Conservation (phyloP, 257 asterid species). For the Rehmannia glutinosa region DNA sequence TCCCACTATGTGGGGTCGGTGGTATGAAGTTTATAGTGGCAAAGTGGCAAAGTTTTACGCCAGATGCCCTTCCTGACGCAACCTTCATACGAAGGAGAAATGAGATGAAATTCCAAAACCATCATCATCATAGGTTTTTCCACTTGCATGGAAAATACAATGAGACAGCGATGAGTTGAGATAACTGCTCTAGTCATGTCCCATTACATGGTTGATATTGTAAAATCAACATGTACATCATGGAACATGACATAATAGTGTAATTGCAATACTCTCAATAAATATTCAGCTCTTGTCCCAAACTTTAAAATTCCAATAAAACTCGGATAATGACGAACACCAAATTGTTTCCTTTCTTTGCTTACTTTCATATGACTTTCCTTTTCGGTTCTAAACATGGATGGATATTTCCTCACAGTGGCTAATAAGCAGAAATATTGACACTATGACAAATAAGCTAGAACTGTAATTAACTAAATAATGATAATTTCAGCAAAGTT, state of each 20-base stretch:
- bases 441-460: background rate
- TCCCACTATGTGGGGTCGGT: too few species aligned
- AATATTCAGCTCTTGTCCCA: background rate
- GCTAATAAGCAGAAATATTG: background rate
- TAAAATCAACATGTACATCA: too few species aligned
- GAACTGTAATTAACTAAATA: background rate
- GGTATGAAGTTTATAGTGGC: too few species aligned
- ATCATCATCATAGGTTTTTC: too few species aligned
- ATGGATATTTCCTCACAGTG: background rate
- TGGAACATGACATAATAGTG: too few species aligned
- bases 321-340: background rate
- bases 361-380: background rate
- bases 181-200: too few species aligned
- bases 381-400: background rate
- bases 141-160: too few species aligned
- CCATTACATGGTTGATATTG: background rate
- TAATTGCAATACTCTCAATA: background rate
- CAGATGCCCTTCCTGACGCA: too few species aligned
- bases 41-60: too few species aligned
- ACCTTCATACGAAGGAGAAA: too few species aligned
- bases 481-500: slow-evolving; percentile 4
- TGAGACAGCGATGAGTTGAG: too few species aligned
- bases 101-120: too few species aligned
- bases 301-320: background rate
- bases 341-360: background rate